These are phyloP conservation scores for Annona cherimola DNA, from an alignment of 164 flowering plant species.

Conservation along the genomic window DNA sequence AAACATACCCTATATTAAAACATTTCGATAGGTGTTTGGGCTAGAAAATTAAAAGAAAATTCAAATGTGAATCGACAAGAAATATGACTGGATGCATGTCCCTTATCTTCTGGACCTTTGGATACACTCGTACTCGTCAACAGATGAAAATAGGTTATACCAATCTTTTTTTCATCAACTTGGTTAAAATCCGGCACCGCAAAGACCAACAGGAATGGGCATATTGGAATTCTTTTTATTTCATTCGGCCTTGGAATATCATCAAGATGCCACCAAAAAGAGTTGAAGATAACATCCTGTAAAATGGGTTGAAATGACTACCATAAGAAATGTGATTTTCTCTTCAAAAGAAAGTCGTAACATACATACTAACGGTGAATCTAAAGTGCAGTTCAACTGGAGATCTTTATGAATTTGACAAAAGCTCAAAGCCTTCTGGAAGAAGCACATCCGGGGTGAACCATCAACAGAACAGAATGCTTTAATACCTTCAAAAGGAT, in stretches of 20 bases:
- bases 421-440: slow-evolving; percentile 76
- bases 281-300: background rate
- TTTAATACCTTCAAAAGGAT: slow-evolving; percentile 39
- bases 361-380: slow-evolving; percentile 14
- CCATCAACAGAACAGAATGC: slow-evolving; percentile 32
- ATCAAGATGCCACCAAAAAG: background rate
- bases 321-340: background rate
- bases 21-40: too few species aligned
- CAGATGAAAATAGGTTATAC: too few species aligned
- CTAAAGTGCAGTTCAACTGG: slow-evolving; percentile 79
- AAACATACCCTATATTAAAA: too few species aligned
- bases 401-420: slow-evolving; percentile 72
- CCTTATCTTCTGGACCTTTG: too few species aligned
- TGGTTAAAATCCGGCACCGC: too few species aligned
- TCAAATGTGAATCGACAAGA: too few species aligned
- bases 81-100: too few species aligned
- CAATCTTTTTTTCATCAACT: too few species aligned
- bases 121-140: too few species aligned
- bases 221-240: too few species aligned
- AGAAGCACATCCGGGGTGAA: slow-evolving; percentile 65
- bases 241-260: background rate
- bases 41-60: too few species aligned
- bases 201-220: background rate
- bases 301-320: background rate
- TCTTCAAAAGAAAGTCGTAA: background rate